These are phyloP conservation scores for Aethionema arabicum DNA, from an alignment of 345 rosid species.

Conservation along the genomic window DNA sequence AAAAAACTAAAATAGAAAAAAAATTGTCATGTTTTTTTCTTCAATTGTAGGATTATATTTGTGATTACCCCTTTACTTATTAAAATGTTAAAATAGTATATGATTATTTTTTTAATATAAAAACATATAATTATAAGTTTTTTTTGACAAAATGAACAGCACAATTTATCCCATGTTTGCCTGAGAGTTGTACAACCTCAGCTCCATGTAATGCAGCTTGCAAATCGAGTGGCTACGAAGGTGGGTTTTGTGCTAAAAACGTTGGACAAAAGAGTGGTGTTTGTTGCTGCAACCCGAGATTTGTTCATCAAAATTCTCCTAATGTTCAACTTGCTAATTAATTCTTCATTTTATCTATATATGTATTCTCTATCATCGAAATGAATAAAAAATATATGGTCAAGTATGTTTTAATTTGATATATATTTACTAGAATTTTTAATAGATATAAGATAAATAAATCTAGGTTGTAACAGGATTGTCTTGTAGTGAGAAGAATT, in stretches of 20 bases:
- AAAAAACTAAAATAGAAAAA: too few species aligned
- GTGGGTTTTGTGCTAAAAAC: conserved; percentile 20
- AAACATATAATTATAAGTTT: background rate
- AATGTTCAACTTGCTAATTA: conserved; percentile 1
- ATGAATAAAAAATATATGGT: background rate
- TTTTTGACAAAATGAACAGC: conserved; percentile 18
- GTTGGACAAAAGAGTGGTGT: background rate
- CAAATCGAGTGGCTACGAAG: conserved; percentile 21
- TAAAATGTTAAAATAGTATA: background rate
- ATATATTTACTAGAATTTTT: too few species aligned
- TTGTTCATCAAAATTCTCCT: conserved; percentile 6
- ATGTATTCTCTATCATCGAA: background rate
- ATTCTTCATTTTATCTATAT: background rate
- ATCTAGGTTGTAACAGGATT: too few species aligned
- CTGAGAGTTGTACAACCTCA: conserved; percentile 6
- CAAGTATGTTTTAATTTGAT: background rate
- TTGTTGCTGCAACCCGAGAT: conserved; percentile 23
- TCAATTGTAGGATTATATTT: too few species aligned
- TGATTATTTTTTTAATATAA: conserved; percentile 2
- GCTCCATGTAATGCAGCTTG: conserved; percentile 2
- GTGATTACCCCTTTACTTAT: too few species aligned
- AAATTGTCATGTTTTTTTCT: too few species aligned
- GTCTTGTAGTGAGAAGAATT: too few species aligned
- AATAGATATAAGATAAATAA: too few species aligned
- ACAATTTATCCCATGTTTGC: conserved; percentile 17